Base-by-base conservation (phyloP, 805 yeast species). In the Saturnispora saitoi region DNA sequence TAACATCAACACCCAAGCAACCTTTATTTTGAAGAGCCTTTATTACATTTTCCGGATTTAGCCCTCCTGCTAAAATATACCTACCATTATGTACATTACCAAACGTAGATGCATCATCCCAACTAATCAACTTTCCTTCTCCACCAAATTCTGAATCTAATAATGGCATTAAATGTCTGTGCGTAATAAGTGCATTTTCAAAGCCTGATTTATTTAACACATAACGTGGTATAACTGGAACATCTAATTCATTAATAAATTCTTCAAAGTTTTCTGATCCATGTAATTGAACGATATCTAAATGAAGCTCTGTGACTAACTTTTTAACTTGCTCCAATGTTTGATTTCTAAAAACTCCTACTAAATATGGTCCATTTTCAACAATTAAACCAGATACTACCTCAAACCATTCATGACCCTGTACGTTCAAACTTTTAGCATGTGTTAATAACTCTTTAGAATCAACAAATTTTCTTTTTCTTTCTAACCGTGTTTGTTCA, bases 71-170 rank as follows among this genome's bases (percentile, higher is more conserved):
- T 26, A 93, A 69, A 0, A 93, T 59, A 57, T 74, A 86, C 41
- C 70, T 60, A 0, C 67, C 68, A 32, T 55, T 56, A 4, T 52
- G 44, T 0, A 51, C 37, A 20, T 52, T 22, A 30, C 71, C 60
- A 69, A 76, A 70, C 12, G 58, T 51, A 1, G 67, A 59, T 37
- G 80, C 69, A 9, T 68, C 63, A 2, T 67, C 59, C 98, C 98
- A 91, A 61, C 85, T 80, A 15, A 89, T 75, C n/a, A 69, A 57
- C 48, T 77, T 77, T 5, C 99, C 99, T 55, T 88, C 93, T 1
- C 99, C 99, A 10, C 99, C 99, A 2, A 73, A 73, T 57, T 86
- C 96, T 2, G 95, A 83, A 60, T 93, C 99, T 17, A 91, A 69
- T 43, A 93, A 69, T 1, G 89, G 78, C 4, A 83, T 53, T 10